These are phyloP conservation scores for Brachypodium distachyon DNA, from an alignment of 202 grass and related monocot genomes.

Conservation along the genomic window DNA sequence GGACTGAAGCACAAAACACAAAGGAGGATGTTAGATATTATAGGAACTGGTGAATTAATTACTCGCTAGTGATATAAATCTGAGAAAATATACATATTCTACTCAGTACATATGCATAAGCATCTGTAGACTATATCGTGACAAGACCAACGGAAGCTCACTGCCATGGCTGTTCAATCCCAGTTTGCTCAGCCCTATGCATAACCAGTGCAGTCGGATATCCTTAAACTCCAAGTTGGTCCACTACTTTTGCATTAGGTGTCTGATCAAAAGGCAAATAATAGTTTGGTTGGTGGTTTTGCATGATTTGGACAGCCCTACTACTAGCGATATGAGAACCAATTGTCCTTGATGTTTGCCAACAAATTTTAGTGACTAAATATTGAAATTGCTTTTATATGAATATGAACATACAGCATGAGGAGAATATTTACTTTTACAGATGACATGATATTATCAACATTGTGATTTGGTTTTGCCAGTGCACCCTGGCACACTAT, in stretches of 20 bases:
- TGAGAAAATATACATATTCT: background rate
- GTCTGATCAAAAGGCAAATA: background rate
- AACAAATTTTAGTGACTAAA: background rate
- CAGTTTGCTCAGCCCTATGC: background rate
- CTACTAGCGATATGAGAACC: background rate
- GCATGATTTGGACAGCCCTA: background rate
- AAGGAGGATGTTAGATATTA: constrained; percentile 9
- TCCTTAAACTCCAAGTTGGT: background rate
- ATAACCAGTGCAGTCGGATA: background rate
- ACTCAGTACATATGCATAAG: background rate
- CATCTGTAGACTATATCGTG: background rate
- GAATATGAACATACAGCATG: background rate
- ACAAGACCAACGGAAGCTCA: background rate
- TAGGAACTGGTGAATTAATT: background rate
- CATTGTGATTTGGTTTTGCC: background rate
- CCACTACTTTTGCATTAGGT: background rate
- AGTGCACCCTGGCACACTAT: background rate
- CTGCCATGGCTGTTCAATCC: background rate
- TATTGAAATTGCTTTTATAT: background rate
- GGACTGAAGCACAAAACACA: constrained; percentile 29
- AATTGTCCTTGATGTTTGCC: background rate
- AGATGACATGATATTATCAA: background rate
- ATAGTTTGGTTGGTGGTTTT: background rate
- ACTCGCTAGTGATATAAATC: background rate
- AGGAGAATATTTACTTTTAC: background rate